A percentile compares a stretch with the other conserved stretches of the same genome.
These are phyloP conservation scores for Euphorbia lathyris DNA, from an alignment of 345 rosid genomes.

Conservation along the genomic window DNA sequence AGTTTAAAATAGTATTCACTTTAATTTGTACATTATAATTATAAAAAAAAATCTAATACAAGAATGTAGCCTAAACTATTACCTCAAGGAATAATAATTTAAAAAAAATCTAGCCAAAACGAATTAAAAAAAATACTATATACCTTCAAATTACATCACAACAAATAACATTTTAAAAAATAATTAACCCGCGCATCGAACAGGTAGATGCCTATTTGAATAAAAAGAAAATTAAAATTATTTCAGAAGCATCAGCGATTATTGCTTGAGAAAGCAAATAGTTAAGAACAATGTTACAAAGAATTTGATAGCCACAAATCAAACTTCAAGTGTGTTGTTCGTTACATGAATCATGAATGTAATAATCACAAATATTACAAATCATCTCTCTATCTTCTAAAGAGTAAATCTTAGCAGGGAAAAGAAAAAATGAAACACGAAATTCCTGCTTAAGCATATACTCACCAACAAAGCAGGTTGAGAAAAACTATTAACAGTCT, in stretches of 20 bases:
- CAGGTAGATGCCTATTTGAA: too few relatives aligned
- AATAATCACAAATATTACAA: constrained; percentile 28
- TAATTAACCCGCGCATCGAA: too few relatives aligned
- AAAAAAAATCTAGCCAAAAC: too few relatives aligned
- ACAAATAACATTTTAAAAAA: too few relatives aligned
- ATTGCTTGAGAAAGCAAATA: neutral
- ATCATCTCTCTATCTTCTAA: constrained; percentile 29
- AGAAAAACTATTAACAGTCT: constrained; percentile 9
- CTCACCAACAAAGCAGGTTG: constrained; percentile 19
- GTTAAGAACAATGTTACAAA: neutral
- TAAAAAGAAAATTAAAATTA: too few relatives aligned
- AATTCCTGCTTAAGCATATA: constrained; percentile 23
- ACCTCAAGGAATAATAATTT: too few relatives aligned
- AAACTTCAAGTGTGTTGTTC: constrained; percentile 5
- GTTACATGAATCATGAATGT: constrained; percentile 21
- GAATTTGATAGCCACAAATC: neutral
- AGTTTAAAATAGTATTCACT: too few relatives aligned
- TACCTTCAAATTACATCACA: too few relatives aligned
- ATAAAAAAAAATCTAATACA: too few relatives aligned
- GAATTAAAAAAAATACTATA: too few relatives aligned
- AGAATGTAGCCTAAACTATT: too few relatives aligned
- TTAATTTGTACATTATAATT: too few relatives aligned
- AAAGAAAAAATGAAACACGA: neutral
- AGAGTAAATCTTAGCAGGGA: constrained; percentile 1
- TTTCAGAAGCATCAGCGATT: neutral